phyloP scores from a whole-genome alignment of 805 yeast genomes.

The Metschnikowia lochheadii region DNA sequence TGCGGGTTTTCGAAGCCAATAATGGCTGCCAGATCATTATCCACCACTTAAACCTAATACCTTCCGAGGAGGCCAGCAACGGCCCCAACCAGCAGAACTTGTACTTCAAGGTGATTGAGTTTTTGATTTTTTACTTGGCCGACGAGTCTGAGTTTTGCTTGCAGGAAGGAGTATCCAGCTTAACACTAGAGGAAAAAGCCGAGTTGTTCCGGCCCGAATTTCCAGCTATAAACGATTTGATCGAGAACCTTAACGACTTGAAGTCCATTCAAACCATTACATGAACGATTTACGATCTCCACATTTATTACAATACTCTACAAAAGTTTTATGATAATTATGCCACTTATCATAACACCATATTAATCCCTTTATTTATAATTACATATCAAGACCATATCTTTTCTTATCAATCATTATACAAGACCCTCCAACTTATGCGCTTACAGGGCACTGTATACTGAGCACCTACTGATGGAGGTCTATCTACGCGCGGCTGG shows the following conservation, averaged over 20 bases:
- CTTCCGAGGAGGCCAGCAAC: not conserved
- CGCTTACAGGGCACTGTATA: not conserved
- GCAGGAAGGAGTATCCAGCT: constrained; percentile 3
- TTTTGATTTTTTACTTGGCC: constrained; percentile 60
- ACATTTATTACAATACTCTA: not conserved
- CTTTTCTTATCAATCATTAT: no score
- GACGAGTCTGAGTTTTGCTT: constrained; percentile 47
- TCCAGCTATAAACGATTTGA: constrained; percentile 37
- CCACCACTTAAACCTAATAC: constrained; percentile 22
- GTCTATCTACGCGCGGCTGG: constrained; percentile 1
- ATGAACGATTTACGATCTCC: not conserved
- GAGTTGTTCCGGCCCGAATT: constrained; percentile 33
- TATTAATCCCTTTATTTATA: no score
- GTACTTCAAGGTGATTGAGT: constrained; percentile 63
- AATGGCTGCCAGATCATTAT: constrained; percentile 56
- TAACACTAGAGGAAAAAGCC: constrained; percentile 26
- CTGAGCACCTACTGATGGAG: not conserved
- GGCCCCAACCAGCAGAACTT: constrained; percentile 40
- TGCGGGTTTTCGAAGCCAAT: constrained; percentile 54
- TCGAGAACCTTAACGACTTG: constrained; percentile 34
- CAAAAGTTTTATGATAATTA: not conserved
- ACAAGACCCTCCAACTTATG: no score
- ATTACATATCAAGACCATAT: no score
- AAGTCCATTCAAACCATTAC: constrained; percentile 5
- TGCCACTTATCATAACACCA: no score